Conservation (phyloP, 345 rosid genomes). For the Hypericum perforatum region DNA sequence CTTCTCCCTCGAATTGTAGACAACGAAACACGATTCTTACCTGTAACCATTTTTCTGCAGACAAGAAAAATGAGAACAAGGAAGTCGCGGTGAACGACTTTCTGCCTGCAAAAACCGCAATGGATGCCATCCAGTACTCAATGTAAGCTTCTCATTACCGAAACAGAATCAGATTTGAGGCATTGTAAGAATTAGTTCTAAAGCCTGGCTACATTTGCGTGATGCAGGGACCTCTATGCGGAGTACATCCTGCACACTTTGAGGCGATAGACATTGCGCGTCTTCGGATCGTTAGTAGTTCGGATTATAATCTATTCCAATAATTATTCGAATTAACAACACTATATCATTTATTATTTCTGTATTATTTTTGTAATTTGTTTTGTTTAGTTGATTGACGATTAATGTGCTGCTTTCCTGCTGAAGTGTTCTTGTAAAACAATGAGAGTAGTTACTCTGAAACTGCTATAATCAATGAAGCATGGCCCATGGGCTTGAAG, state of each 20-base stretch:
- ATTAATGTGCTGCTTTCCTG: too few relatives aligned
- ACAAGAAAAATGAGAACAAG: constrained; percentile 96
- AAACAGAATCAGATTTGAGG: background rate
- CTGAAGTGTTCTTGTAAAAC: too few relatives aligned
- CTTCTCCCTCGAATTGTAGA: background rate
- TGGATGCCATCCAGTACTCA: constrained; percentile 77
- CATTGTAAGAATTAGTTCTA: too few relatives aligned
- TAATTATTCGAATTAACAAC: too few relatives aligned
- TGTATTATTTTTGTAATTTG: too few relatives aligned
- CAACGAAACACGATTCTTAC: background rate
- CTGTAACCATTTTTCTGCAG: constrained; percentile 20
- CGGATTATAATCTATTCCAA: too few relatives aligned
- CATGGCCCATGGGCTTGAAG: too few relatives aligned
- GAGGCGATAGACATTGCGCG: background rate
- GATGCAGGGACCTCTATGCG: constrained; percentile 87
- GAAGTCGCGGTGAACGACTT: constrained; percentile 91
- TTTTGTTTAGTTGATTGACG: too few relatives aligned
- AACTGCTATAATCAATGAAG: too few relatives aligned
- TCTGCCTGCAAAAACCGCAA: constrained; percentile 56
- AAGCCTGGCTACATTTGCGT: constrained; percentile 5
- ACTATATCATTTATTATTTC: too few relatives aligned
- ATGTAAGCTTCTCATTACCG: constrained; percentile 36
- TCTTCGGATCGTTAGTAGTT: too few relatives aligned
- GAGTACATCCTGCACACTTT: background rate
- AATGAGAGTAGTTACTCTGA: too few relatives aligned